Evolutionary conservation across 176 grass and related monocot genomes (phyloP).

Genomic region (Panicum miliaceum): DNA sequence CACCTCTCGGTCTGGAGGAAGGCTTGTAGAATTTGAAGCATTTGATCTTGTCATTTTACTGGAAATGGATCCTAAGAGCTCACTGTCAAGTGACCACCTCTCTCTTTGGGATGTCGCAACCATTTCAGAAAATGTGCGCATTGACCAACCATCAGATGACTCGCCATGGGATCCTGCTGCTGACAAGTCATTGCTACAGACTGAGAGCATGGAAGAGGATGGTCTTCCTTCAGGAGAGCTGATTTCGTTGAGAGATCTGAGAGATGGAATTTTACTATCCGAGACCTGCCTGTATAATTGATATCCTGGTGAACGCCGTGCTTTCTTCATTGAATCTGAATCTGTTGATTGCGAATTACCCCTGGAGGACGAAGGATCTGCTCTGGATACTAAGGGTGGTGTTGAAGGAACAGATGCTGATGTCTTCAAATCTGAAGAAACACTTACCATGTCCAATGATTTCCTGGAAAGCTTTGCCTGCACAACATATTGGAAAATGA

Average conservation of each 20-base stretch:
- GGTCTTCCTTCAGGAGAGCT: conserved; percentile 63
- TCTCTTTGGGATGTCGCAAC: conserved; percentile 77
- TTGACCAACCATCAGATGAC: conserved; percentile 95
- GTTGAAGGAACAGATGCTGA: conserved; percentile 62
- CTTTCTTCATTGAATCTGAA: conserved; percentile 67
- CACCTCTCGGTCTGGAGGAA: conserved; percentile 60
- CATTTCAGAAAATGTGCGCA: conserved; percentile 93
- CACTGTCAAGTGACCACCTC: conserved; percentile 84
- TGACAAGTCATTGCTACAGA: conserved; percentile 63
- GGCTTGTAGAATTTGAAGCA: conserved; percentile 45
- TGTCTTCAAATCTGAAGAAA: conserved; percentile 62
- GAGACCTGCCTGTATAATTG: conserved; percentile 84
- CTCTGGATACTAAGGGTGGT: conserved; percentile 45
- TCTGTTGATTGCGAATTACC: conserved; percentile 45
- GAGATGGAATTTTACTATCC: conserved; percentile 89
- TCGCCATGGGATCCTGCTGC: conserved; percentile 56
- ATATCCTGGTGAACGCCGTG: conserved; percentile 74
- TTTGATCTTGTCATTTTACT: conserved; percentile 55
- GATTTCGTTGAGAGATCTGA: conserved; percentile 74
- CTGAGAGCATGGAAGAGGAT: conserved; percentile 61
- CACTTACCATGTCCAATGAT: conserved; percentile 53
- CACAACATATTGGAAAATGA: conserved; percentile 31
- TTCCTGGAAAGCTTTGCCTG: conserved; percentile 53
- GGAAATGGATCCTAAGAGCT: conserved; percentile 61
- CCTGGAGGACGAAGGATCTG: conserved; percentile 58